Conservation (phyloP, 2,329 filamentous ascomycete species). For the Arthrobotrys pseudoclavata region DNA sequence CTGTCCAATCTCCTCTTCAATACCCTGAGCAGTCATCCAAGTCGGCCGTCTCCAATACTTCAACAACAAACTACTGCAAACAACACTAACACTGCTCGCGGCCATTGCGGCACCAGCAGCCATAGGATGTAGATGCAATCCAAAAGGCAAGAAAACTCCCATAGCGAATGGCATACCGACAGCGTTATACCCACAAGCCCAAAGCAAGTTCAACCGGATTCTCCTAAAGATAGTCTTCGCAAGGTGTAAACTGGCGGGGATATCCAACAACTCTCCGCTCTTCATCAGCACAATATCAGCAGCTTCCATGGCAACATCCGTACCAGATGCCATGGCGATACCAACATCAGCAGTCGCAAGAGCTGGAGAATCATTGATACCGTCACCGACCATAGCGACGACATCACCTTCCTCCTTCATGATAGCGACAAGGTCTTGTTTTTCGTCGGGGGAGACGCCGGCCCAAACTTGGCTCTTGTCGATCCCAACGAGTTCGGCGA, state of each 20-base stretch:
- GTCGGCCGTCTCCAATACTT: slow-evolving; percentile 86
- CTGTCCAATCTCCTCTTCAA: slow-evolving; percentile 72
- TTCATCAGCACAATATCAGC: slow-evolving; percentile 97
- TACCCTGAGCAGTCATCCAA: slow-evolving; percentile 83
- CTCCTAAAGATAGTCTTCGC: slow-evolving; percentile 87
- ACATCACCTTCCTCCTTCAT: slow-evolving; percentile 81
- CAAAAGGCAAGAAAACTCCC: slow-evolving; percentile 93
- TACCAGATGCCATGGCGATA: slow-evolving; percentile 91
- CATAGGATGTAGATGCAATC: slow-evolving; percentile 90
- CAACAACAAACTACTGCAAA: slow-evolving; percentile 83
- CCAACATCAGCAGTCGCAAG: slow-evolving; percentile 92
- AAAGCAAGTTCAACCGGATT: slow-evolving; percentile 92
- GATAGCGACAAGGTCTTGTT: slow-evolving; percentile 84
- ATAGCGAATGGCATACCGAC: slow-evolving; percentile 95
- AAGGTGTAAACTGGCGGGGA: slow-evolving; percentile 87
- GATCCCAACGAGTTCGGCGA: slow-evolving; percentile 87
- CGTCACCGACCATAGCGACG: slow-evolving; percentile 97
- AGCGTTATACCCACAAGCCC: slow-evolving; percentile 94
- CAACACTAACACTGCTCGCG: slow-evolving; percentile 88
- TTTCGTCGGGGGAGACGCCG: slow-evolving; percentile 90
- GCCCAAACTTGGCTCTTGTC: slow-evolving; percentile 81
- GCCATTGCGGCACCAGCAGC: slow-evolving; percentile 96
- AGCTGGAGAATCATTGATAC: slow-evolving; percentile 97
- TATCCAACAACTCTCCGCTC: slow-evolving; percentile 88
- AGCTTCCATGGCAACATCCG: slow-evolving; percentile 97